phyloP scores from a whole-genome alignment of 2,329 filamentous ascomycete species.

The Raffaelea albimanens region DNA sequence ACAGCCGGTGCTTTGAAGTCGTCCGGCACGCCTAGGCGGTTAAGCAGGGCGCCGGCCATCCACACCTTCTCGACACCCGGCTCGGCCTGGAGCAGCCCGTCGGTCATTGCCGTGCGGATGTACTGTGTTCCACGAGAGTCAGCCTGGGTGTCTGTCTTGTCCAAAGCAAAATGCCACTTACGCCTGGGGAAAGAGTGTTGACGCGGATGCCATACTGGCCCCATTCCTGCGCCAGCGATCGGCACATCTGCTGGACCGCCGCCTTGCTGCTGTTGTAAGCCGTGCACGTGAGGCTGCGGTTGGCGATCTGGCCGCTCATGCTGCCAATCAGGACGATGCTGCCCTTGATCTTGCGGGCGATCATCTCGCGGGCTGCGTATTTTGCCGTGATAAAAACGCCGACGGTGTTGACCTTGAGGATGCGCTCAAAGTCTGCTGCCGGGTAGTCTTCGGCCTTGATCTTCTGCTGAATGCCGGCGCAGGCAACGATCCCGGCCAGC shows the following conservation, averaged over 20 bases:
- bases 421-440: conserved; percentile 45
- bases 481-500: not conserved
- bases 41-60: conserved; percentile 66
- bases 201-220: conserved; percentile 52
- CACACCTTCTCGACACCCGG: conserved; percentile 50
- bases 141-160: too few species aligned
- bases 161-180: not conserved
- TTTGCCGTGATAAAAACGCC: conserved; percentile 63
- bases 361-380: conserved; percentile 56
- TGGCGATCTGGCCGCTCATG: conserved; percentile 43
- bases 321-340: conserved; percentile 48
- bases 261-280: conserved; percentile 61
- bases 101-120: conserved; percentile 61
- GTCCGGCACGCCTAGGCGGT: conserved; percentile 42
- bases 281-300: conserved; percentile 51
- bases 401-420: conserved; percentile 61
- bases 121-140: too few species aligned
- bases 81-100: conserved; percentile 37
- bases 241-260: conserved; percentile 50
- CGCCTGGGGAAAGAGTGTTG: conserved; percentile 54
- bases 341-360: conserved; percentile 22
- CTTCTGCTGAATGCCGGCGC: conserved; percentile 35
- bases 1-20: conserved; percentile 52
- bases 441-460: conserved; percentile 58
- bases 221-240: conserved; percentile 58